A percentile compares a stretch with the other conserved stretches of the same genome.
Conservation (phyloP, 768 basidiomycete genomes). For the Amanita molliuscula region DNA sequence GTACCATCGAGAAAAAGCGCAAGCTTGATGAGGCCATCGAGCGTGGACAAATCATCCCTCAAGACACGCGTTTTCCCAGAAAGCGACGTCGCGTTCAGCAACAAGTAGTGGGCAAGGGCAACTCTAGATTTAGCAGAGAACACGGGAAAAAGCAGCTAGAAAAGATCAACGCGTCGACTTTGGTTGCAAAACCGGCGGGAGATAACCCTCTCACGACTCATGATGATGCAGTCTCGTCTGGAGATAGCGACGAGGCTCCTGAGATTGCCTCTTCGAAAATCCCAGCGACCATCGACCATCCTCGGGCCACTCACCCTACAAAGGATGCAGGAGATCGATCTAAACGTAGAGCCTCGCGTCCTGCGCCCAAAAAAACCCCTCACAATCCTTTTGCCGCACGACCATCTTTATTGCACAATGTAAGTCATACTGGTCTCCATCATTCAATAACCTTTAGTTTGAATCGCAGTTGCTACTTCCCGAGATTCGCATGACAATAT, state of each 20-base stretch:
- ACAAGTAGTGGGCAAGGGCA: neutral
- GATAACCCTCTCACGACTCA: neutral
- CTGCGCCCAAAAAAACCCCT: conserved; percentile 17
- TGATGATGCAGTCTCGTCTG: conserved; percentile 16
- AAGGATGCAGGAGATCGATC: neutral
- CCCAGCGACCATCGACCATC: conserved; percentile 3
- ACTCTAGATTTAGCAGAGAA: neutral
- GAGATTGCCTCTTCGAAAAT: conserved; percentile 50
- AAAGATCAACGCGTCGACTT: neutral
- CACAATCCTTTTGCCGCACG: conserved; percentile 59
- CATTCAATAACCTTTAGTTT: conserved; percentile 5
- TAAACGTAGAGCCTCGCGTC: neutral
- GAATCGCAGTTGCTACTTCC: conserved; percentile 58
- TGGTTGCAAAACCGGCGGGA: neutral
- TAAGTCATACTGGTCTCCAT: conserved; percentile 23
- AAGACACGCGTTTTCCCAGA: conserved; percentile 29
- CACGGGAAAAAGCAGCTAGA: neutral
- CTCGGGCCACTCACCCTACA: neutral
- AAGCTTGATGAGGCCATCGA: conserved; percentile 70
- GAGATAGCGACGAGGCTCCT: conserved; percentile 35
- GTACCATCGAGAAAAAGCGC: conserved; percentile 72
- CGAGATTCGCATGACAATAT: conserved; percentile 81
- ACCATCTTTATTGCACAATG: conserved; percentile 70
- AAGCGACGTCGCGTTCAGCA: conserved; percentile 30
- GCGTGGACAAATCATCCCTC: conserved; percentile 61